Evolutionary conservation across 2,329 filamentous ascomycete species (phyloP), one percentile per base, ranked within the genome.

Genomic region (Stylonectria norvegica): DNA sequence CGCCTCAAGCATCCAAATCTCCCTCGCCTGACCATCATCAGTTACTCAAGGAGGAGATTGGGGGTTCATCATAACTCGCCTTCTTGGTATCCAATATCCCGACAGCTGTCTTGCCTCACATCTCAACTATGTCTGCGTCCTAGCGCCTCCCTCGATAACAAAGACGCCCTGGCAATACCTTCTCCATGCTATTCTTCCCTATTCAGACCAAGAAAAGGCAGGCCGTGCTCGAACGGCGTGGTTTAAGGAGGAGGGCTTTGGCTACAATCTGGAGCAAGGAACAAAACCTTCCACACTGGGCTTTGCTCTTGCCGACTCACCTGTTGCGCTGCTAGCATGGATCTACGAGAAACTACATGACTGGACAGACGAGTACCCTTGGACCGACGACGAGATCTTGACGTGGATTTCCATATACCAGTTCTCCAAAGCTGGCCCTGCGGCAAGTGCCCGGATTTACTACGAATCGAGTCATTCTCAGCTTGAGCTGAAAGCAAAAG

Each of bases 301-400:
- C 0, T 87, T 86, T 54, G 79, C 71, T 0, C 69, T 90, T 3
- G 71, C 77, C 1, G 85, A 89, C 57, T 82, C 76, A 5, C 87
- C 86, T 0, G 76, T 86, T 0, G 84, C 76, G 0, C 65, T 89
- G 3, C 68, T 91, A 1, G 78, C 84, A 0, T 93, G 87, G 87
- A 81, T 91, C 22, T 86, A 86, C 50, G 87, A 91, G 64, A 91
- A 91, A 59, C 65, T 91, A 25, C 78, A 83, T 50, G 81, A 86
- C 52, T 91, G 86, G 86, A 81, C 81, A 0, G 85, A 90, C 53
- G 54, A 52, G 1, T 89, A 89, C 55, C 67, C 75, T 0, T 90
- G 85, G 85, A 83, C 78, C 0, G 81, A 88, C 45, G 84, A 89
- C 39, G 85, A 90, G 64, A 73, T 90, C 7, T 64, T 87, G 18